A percentile compares a stretch with the other conserved stretches of the same genome.
Evolutionary conservation across 176 grass and related monocot species (phyloP).

Genomic region (Rhynchospora pubera): DNA sequence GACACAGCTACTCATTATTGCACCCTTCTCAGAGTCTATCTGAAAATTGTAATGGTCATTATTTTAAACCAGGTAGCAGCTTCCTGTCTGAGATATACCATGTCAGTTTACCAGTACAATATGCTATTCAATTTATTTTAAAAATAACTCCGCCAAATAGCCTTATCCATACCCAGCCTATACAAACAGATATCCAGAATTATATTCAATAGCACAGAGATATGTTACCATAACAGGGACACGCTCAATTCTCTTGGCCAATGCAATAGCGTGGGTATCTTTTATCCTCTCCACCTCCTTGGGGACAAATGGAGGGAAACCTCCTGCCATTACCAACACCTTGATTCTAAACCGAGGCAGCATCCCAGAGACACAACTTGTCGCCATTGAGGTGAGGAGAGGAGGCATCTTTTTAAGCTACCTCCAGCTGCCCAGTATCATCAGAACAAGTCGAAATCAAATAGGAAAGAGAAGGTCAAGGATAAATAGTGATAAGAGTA

Average conservation of each 20-base stretch:
- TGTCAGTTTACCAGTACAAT: background rate
- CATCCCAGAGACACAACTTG: background rate
- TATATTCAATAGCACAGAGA: background rate
- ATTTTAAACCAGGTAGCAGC: background rate
- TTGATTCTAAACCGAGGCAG: background rate
- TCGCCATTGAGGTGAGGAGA: slow-evolving; percentile 5
- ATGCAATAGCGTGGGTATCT: slow-evolving; percentile 43
- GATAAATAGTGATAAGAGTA: background rate
- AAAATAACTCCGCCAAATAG: background rate
- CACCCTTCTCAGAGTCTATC: slow-evolving; percentile 42
- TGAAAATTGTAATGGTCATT: slow-evolving; percentile 21
- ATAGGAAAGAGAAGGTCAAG: background rate
- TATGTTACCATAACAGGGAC: slow-evolving; percentile 55
- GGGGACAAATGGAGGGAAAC: slow-evolving; percentile 76
- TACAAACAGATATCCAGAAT: background rate
- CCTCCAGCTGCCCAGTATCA: background rate
- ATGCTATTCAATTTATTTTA: background rate
- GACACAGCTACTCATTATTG: slow-evolving; percentile 86
- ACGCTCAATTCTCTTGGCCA: slow-evolving; percentile 78
- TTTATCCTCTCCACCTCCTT: slow-evolving; percentile 58
- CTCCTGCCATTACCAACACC: background rate
- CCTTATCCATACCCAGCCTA: background rate
- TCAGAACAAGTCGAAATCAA: background rate
- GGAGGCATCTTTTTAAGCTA: background rate
- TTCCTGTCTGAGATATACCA: background rate